phyloP scores from a whole-genome alignment of 2,329 filamentous ascomycete species.

The Gaeumannomyces tritici region DNA sequence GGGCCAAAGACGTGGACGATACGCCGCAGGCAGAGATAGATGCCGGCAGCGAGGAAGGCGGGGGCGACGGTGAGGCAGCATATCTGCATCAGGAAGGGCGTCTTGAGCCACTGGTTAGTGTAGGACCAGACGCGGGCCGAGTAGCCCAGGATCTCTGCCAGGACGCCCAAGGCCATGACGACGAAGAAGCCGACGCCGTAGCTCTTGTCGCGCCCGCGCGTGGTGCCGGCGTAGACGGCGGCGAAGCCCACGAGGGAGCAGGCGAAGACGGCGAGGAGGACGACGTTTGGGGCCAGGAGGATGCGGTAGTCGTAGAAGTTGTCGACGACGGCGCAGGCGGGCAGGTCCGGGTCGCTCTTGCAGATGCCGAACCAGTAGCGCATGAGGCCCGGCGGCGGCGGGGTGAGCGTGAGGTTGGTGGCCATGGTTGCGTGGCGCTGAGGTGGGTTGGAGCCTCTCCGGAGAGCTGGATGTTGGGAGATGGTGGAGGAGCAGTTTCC shows the following conservation, averaged over 20 bases:
- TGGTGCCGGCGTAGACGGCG: constrained; percentile 23
- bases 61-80: constrained; percentile 55
- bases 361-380: constrained; percentile 13
- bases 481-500: no score
- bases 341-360: constrained; percentile 14
- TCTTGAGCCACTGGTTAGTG: constrained; percentile 39
- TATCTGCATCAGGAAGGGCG: constrained; percentile 45
- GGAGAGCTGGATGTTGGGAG: no score
- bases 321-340: constrained; percentile 20
- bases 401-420: neutral
- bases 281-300: constrained; percentile 39
- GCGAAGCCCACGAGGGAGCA: constrained; percentile 32
- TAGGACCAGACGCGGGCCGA: constrained; percentile 45
- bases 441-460: no score
- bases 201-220: constrained; percentile 18
- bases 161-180: constrained; percentile 42
- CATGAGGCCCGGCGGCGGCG: neutral
- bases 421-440: neutral
- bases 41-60: constrained; percentile 52
- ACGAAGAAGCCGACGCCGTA: constrained; percentile 39
- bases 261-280: constrained; percentile 40
- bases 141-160: constrained; percentile 51
- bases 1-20: constrained; percentile 38
- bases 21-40: constrained; percentile 51
- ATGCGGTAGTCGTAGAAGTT: constrained; percentile 44